These are phyloP conservation scores for Talaromyces islandicus DNA, from an alignment of 2,329 filamentous ascomycete genomes.

Conservation along the genomic window DNA sequence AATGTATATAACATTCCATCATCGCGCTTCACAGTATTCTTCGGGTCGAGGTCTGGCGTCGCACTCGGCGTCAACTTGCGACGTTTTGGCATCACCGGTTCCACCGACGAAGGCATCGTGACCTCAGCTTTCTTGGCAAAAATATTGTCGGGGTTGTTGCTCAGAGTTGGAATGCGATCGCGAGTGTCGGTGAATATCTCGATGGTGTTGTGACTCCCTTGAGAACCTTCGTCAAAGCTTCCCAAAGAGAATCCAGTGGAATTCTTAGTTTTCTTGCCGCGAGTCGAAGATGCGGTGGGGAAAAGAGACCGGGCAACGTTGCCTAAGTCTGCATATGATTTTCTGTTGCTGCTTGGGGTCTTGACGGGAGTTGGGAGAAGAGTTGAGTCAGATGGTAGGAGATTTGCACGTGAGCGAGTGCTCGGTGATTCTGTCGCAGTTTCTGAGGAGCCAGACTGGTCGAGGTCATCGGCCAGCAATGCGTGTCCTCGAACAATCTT, in stretches of 20 bases:
- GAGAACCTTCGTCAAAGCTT: constrained; percentile 32
- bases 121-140: constrained; percentile 43
- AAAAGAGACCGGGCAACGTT: constrained; percentile 51
- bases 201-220: constrained; percentile 36
- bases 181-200: constrained; percentile 59
- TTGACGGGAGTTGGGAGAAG: constrained; percentile 58
- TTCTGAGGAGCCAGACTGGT: constrained; percentile 19
- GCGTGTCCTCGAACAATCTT: constrained; percentile 18
- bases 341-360: constrained; percentile 52
- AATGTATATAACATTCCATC: constrained; percentile 58
- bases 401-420: constrained; percentile 24
- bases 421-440: constrained; percentile 16
- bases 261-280: constrained; percentile 41
- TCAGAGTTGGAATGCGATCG: constrained; percentile 52
- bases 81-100: constrained; percentile 27
- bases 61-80: constrained; percentile 26
- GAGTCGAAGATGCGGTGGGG: constrained; percentile 38
- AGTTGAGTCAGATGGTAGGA: constrained; percentile 22
- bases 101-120: constrained; percentile 16
- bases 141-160: constrained; percentile 49
- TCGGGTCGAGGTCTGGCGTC: constrained; percentile 41
- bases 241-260: constrained; percentile 41
- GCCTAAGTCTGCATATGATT: constrained; percentile 34
- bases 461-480: constrained; percentile 14
- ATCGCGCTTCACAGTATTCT: constrained; percentile 46